Evolutionary conservation across 306 rosid genomes (phyloP).

Genomic region (Rosa chinensis): DNA sequence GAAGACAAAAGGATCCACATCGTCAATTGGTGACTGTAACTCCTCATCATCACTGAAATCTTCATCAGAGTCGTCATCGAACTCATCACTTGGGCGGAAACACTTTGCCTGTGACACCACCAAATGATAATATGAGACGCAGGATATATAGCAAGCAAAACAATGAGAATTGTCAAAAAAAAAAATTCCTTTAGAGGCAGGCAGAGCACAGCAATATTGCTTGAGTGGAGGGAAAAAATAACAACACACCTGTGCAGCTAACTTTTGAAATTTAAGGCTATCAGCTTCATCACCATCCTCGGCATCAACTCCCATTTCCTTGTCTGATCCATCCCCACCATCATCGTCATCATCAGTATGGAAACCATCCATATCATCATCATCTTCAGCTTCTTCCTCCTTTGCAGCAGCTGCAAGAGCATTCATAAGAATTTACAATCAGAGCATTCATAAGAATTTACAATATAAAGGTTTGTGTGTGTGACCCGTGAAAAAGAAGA

Average conservation of each 20-base stretch:
- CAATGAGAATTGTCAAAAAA: not conserved
- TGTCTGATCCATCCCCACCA: slow-evolving; percentile 80
- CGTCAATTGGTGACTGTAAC: slow-evolving; percentile 96
- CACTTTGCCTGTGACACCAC: slow-evolving; percentile 61
- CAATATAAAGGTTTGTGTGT: not conserved
- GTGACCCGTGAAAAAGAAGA: not conserved
- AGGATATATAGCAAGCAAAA: not conserved
- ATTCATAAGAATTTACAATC: slow-evolving; percentile 10
- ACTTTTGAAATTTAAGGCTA: slow-evolving; percentile 62
- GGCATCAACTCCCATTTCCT: slow-evolving; percentile 84
- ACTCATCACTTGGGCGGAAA: slow-evolving; percentile 62
- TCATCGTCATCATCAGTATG: slow-evolving; percentile 84
- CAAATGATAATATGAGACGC: slow-evolving; percentile 8
- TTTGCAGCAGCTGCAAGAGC: slow-evolving; percentile 70
- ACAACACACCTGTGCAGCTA: slow-evolving; percentile 81
- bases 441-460: slow-evolving; percentile 14
- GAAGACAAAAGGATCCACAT: slow-evolving; percentile 91
- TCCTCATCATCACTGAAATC: slow-evolving; percentile 95
- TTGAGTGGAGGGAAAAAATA: not conserved
- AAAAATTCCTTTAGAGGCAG: not conserved
- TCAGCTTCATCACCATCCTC: slow-evolving; percentile 92
- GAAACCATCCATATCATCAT: slow-evolving; percentile 95
- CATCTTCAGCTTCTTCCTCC: slow-evolving; percentile 87
- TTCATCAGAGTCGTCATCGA: slow-evolving; percentile 79
- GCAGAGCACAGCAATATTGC: not conserved